A percentile compares a stretch with the other conserved stretches of the same genome.
Evolutionary conservation across 129 eudicot genomes (phyloP).

Genomic region (Flaveria linearis): DNA sequence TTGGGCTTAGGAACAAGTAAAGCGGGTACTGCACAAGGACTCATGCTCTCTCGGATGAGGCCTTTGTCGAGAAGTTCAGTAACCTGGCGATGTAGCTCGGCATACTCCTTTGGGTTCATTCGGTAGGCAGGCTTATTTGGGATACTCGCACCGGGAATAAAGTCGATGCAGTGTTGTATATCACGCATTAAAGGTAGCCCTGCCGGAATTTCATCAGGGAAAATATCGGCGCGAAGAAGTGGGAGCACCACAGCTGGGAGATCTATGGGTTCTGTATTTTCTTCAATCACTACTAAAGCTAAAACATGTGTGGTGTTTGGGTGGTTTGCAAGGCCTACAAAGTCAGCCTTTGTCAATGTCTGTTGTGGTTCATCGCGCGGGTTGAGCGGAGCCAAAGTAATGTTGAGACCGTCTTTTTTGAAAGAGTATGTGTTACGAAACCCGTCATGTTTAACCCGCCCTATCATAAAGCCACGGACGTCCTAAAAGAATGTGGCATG

Average conservation of each 20-base stretch:
- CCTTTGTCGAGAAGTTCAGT: neutral
- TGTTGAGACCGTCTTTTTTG: neutral
- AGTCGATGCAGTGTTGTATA: neutral
- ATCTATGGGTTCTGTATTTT: neutral
- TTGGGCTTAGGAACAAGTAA: neutral
- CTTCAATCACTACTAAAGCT: neutral
- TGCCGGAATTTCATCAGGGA: neutral
- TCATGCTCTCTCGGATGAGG: neutral
- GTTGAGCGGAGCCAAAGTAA: neutral
- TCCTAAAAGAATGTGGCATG: neutral
- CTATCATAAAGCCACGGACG: neutral
- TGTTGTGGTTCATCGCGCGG: neutral
- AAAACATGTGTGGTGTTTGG: neutral
- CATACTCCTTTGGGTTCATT: neutral
- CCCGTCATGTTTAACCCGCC: neutral
- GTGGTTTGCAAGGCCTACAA: neutral
- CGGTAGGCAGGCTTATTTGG: neutral
- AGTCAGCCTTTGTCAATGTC: neutral
- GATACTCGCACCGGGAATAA: neutral
- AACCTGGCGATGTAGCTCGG: neutral
- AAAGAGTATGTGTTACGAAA: neutral
- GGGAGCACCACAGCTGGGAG: neutral
- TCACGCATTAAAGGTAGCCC: neutral
- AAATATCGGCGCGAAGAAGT: neutral
- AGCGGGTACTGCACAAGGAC: neutral